These are phyloP conservation scores for Rubus idaeus DNA, from an alignment of 306 rosid genomes.

Conservation along the genomic window DNA sequence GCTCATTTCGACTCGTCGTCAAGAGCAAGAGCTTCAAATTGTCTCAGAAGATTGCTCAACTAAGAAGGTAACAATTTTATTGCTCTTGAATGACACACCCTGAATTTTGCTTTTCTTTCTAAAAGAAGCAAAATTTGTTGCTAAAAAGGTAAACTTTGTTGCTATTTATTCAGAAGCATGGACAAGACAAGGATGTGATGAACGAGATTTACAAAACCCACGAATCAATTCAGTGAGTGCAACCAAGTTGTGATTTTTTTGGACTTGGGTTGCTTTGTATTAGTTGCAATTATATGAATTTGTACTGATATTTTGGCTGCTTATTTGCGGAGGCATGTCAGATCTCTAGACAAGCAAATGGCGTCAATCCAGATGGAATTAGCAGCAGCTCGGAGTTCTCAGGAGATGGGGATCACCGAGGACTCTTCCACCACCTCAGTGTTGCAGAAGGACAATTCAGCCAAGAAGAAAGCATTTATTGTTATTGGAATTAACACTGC, in stretches of 20 bases:
- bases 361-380: conserved; percentile 74
- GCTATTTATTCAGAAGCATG: conserved; percentile 44
- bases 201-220: conserved; percentile 70
- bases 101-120: not conserved
- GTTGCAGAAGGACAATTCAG: conserved; percentile 27
- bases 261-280: not conserved
- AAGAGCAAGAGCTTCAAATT: conserved; percentile 67
- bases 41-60: conserved; percentile 60
- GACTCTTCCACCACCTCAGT: conserved; percentile 33
- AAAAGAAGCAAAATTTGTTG: not conserved
- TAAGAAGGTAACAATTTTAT: conserved; percentile 41
- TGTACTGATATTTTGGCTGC: conserved; percentile 11
- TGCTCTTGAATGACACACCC: not conserved
- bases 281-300: conserved; percentile 12
- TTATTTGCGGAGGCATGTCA: conserved; percentile 44
- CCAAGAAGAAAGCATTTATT: conserved; percentile 69
- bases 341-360: conserved; percentile 88
- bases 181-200: conserved; percentile 49
- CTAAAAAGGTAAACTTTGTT: not conserved
- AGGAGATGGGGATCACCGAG: conserved; percentile 43
- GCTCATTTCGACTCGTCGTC: conserved; percentile 55
- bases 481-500: conserved; percentile 98
- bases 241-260: conserved; percentile 15
- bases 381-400: conserved; percentile 72
- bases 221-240: conserved; percentile 88